Base-by-base conservation (phyloP, 202 grass and related monocot species). In the Zoysia matrella region DNA sequence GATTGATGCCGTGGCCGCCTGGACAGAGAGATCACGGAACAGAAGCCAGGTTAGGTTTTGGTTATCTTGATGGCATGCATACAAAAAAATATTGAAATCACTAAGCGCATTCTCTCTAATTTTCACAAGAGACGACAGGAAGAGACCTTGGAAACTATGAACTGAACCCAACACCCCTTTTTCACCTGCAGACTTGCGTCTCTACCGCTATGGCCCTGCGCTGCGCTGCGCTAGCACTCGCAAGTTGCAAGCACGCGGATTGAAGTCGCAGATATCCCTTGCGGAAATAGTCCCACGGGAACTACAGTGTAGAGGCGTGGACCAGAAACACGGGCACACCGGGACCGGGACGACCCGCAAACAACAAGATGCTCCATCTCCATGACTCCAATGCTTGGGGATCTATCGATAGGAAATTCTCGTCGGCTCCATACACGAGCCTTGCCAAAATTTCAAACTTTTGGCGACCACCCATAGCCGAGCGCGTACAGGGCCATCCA, bases 381-480 rank as follows among this genome's bases (percentile, higher is more conserved):
- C 22, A 30, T 30, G 22, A 30, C 22, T 30, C 22, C 22, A 30
- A 30, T 30, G 22, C 22, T 30, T 30, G 22, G 66, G 74, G 75
- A 66, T 52, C 52, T 5, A 46, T 30, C 22, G 22, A 56, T 13
- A 15, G 13, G 71, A 71, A 12, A 81, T 51, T 6, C 60, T 36
- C 72, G 39, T 40, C 41, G n/a, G 5, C 0, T 11, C 55, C n/a
- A 30, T 30, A 30, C 22, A 1, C 2, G 43, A 71, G 65, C 56
- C 41, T 56, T 76, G 79, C 73, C 73, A 72, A 78, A 67, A 77
- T 14, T 65, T 45, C 60, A 58, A 50, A 11, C 41, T 43, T 30
- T 7, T 11, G 42, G 30, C 57, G n/a, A 60, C 61, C 9, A 52
- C 64, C 54, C 54, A 13, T 13, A 16, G 22, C 3, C 36, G 61